These are phyloP conservation scores for Boletellus ananas DNA, from an alignment of 768 basidiomycete genomes.

Conservation along the genomic window DNA sequence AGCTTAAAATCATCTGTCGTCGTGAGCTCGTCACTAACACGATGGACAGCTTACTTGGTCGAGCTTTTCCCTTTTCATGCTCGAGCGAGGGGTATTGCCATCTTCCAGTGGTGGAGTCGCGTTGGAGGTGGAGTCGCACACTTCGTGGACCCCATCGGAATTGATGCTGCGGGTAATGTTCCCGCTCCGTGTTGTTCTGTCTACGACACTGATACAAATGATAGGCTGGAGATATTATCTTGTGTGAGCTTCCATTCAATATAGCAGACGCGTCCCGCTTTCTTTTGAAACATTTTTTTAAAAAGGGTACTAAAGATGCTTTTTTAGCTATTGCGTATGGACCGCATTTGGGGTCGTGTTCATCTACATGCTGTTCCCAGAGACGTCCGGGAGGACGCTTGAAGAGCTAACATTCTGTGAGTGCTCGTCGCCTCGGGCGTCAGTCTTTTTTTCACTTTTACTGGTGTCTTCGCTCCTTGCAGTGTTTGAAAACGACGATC, in stretches of 20 bases:
- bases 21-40: too few species aligned
- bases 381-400: constrained; percentile 17
- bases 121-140: constrained; percentile 12
- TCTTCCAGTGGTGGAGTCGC: constrained; percentile 61
- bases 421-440: background rate
- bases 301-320: too few species aligned
- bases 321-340: constrained; percentile 16
- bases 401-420: constrained; percentile 16
- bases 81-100: constrained; percentile 55
- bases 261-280: too few species aligned
- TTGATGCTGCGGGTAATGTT: background rate
- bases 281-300: background rate
- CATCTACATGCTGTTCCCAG: constrained; percentile 18
- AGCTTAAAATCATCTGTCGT: background rate
- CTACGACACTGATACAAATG: background rate
- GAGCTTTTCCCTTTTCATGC: constrained; percentile 63
- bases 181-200: background rate
- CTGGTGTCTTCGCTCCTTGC: constrained; percentile 17
- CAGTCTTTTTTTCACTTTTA: constrained; percentile 17
- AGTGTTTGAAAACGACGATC: constrained; percentile 1
- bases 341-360: constrained; percentile 10
- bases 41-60: constrained; percentile 48
- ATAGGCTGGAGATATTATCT: constrained; percentile 18
- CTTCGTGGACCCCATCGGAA: constrained; percentile 6
- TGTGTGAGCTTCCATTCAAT: background rate